Base-by-base conservation (phyloP, 1,139 yeast genomes). In the Suhomyces bolitotheri region DNA sequence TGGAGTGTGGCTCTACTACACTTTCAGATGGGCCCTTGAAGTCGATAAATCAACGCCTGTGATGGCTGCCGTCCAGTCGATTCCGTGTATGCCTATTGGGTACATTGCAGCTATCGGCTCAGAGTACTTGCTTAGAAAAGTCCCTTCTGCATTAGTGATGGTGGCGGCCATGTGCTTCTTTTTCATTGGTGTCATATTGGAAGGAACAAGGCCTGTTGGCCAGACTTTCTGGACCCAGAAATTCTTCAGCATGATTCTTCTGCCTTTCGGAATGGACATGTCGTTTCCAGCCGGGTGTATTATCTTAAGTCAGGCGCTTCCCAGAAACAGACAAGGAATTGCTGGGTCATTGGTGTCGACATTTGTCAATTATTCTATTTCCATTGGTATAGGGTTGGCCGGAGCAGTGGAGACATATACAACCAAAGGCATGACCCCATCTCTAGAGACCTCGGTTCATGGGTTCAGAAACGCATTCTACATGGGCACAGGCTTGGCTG, bases 341-440 rank as follows among this genome's bases (percentile, higher is more conserved):
- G 83, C 86, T 0, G 87, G 82, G 0, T 76, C 85, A 0, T 60
- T 81, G 38, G 78, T 80, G 2, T 70, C 78, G 4, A 78, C 86
- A 0, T 68, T 73, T 34, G 79, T 79, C 22, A 80, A 80, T 52
- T 81, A 80, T 50, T 73, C 84, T 10, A 76, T 80, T 29, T 72
- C 85, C 0, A 58, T 80, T 19, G 84, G 84, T 1, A 66, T 81
- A 29, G 86, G 86, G 1, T 56, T 80, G 31, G 82, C 86, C 3
- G 83, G 83, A 2, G 73, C 82, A 0, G 81, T 76, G n/a, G 77
- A 75, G 45, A 54, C 53, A 29, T 74, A 75, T 45, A 57, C 66
- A 3, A 64, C 66, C 2, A 51, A 51, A 30, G 54, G 59, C 22
- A 58, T 56, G 25, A 56, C 54, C 1, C 44, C 56, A 1, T 38